Evolutionary conservation across 2,329 filamentous ascomycete genomes (phyloP).

Genomic region (Colletotrichum nymphaeae): DNA sequence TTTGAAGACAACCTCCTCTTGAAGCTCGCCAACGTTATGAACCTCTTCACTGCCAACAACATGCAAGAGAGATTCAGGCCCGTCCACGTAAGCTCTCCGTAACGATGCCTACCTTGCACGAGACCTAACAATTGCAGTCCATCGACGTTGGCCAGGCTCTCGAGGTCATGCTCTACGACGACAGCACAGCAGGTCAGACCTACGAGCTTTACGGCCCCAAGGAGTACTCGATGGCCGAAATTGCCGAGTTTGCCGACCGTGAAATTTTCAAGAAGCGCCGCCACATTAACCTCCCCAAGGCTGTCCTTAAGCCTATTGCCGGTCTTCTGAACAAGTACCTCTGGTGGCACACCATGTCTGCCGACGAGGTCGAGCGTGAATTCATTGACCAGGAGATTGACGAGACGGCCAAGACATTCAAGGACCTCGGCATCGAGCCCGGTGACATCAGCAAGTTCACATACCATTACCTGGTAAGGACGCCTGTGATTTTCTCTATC

Average conservation of each 20-base stretch:
- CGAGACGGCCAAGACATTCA: constrained; percentile 91
- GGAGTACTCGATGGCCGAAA: constrained; percentile 89
- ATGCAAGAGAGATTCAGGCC: constrained; percentile 93
- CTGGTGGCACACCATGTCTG: constrained; percentile 89
- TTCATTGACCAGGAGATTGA: constrained; percentile 95
- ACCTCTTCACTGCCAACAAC: constrained; percentile 90
- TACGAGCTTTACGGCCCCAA: constrained; percentile 95
- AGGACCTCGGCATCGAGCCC: constrained; percentile 90
- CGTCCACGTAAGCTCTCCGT: constrained; percentile 77
- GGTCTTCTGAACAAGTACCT: constrained; percentile 81
- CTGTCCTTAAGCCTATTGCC: constrained; percentile 79
- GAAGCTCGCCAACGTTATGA: constrained; percentile 82
- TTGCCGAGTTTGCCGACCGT: constrained; percentile 86
- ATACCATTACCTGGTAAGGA: constrained; percentile 90
- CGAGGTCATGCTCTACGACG: constrained; percentile 90
- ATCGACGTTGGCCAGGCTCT: constrained; percentile 92
- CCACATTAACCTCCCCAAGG: constrained; percentile 91
- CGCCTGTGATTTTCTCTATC: neutral
- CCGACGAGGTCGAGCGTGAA: constrained; percentile 90
- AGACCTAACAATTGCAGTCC: constrained; percentile 60
- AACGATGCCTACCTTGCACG: neutral
- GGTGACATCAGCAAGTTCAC: constrained; percentile 87
- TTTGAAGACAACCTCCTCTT: constrained; percentile 94
- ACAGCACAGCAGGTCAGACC: constrained; percentile 89
- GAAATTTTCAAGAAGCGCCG: constrained; percentile 92